Evolutionary conservation across 441 rosid genomes (phyloP), one percentile per base, ranked within the genome.

Genomic region (Pelargonium myrrhifolium): DNA sequence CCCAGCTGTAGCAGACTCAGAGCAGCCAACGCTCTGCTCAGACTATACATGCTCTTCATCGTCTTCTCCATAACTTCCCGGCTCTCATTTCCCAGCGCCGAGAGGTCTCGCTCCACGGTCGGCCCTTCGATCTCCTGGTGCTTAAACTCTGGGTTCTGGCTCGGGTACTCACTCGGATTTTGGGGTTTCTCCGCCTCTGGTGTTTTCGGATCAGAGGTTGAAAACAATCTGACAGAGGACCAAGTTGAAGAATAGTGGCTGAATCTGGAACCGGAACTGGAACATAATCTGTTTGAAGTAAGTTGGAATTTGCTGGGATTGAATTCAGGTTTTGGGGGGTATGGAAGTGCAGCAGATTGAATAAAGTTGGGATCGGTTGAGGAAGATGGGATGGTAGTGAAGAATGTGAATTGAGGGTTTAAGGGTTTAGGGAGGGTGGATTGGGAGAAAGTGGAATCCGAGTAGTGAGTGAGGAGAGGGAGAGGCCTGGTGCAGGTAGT

Each of bases 91-190:
- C 86, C 97, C 65, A 90, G 62, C 10, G 88, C 75, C 7, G 98
- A 90, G 51, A 85, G 69, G 72, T 93, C 95, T 6, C 97, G 85
- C 58, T 90, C 97, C 28, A 87, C 95, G 0, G 98, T 90, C 1
- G 95, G 93, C 0, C 97, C 98, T 68, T 89, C 96, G 74, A 90
- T 89, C 74, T 93, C 97, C 65, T 89, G 97, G 82, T 89, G 96
- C 84, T 90, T 87, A 84, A 87, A 85, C 65, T 82, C 77, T 2
- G 85, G 82, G 71, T 82, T 86, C 69, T 82, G 76, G 73, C 83
- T 85, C 3, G 87, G 88, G 62, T 76, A 74, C 22, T 78, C 79
- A 9, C 62, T 75, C 9, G 67, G 67, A n/a, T 47, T 61, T 17
- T 10, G 63, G 15, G 78, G 31, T 14, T 82, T 62, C 56, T 75